Evolutionary conservation across 2,329 filamentous ascomycete species (phyloP).

Genomic region (Diaporthe aspalathi): DNA sequence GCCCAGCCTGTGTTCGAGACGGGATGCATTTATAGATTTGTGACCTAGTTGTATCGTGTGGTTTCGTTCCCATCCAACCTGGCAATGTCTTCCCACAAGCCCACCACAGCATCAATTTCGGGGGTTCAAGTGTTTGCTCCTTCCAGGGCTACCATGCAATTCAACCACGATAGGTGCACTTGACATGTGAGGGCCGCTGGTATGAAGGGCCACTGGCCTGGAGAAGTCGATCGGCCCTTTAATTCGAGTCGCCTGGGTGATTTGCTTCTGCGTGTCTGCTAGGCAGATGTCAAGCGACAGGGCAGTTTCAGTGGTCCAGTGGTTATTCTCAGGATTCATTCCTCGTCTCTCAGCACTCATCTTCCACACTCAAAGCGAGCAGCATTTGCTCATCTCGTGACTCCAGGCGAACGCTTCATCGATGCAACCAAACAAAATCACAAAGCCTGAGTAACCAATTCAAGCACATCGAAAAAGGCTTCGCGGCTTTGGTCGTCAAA

Average conservation of each 20-base stretch:
- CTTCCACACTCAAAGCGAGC: not conserved
- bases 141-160: not conserved
- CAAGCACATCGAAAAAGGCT: conserved; percentile 73
- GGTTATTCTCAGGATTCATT: not conserved
- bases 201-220: not conserved
- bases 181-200: too few relatives aligned
- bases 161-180: too few relatives aligned
- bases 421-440: conserved; percentile 44
- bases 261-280: not conserved
- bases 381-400: not conserved
- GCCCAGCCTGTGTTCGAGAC: not conserved
- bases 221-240: not conserved
- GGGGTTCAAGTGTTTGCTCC: too few relatives aligned
- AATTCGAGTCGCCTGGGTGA: too few relatives aligned
- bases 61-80: too few relatives aligned
- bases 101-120: not conserved
- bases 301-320: not conserved
- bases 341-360: not conserved
- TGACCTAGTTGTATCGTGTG: not conserved
- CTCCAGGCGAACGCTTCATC: too few relatives aligned
- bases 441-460: conserved; percentile 69
- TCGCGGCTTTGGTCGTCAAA: conserved; percentile 61
- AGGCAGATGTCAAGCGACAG: not conserved
- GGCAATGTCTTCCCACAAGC: not conserved
- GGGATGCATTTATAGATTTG: not conserved